Evolutionary conservation across 1,284 basidiomycete species (phyloP), one percentile per base, ranked within the genome.

Genomic region (Pascua sp.): DNA sequence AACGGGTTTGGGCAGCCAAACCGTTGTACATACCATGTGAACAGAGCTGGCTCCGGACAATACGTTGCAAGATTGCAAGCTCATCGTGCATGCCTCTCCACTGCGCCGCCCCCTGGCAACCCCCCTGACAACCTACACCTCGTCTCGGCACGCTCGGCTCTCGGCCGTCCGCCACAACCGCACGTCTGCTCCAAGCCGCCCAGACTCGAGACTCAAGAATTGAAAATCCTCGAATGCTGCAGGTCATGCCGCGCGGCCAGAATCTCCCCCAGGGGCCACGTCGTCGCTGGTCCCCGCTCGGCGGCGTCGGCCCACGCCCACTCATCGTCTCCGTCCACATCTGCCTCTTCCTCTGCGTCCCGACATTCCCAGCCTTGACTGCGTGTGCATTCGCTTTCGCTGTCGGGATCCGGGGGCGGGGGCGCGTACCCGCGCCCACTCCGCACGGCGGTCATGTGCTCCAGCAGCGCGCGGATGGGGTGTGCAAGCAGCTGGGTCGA

Each of bases 251-350:
- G 81, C 37, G 86, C 84, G 44, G 89, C 86, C 16, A 98, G 80
- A 45, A 98, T 89, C 77, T 98, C 95, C n/a, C 93, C 94, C 13
- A 98, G 75, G 0, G 95, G 95, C 91, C 94, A 98, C 5, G 90
- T 96, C 63, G 86, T 92, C 24, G 88, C 87, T 5, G 92, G 92
- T 1, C 77, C 79, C 13, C 39, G 49, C 42, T 75, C 68, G 5
- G 69, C 64, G 9, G 64, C 62, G n/a, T 66, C 58, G 47, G 75
- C 62, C 72, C 76, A 69, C 11, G 43, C 60, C 79, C 77, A 71
- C 5, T 42, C 41, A 10, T 42, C 41, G 16, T 39, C 18, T 5
- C 36, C 47, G 1, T 18, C n/a, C n/a, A n/a, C n/a, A n/a, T n/a
- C n/a, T n/a, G n/a, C n/a, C n/a, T n/a, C 54, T 11, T 16, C 16